Evolutionary conservation across 1,284 basidiomycete genomes (phyloP), one percentile per base, ranked within the genome.

Genomic region (Pseudozyma sp.): DNA sequence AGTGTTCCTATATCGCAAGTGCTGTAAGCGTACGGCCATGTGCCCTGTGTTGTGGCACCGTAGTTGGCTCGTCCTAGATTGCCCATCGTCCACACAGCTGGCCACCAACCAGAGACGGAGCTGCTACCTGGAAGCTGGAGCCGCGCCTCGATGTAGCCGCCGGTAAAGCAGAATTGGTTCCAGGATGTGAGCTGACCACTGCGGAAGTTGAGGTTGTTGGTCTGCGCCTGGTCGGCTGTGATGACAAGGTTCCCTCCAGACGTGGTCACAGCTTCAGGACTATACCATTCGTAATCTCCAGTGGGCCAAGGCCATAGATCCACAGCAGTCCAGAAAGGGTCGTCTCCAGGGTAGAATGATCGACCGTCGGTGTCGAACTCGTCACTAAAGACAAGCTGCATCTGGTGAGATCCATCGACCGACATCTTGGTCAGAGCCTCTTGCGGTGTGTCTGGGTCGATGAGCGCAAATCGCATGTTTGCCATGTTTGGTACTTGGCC

Each of bases 101-200:
- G 92, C 92, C 92, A 93, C 71, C 78, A 81, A 6, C 87, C 87
- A n/a, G 85, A 80, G 7, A 85, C 81, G 59, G 88, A 88, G 79
- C 89, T 90, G 16, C 86, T 86, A 0, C 95, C 96, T 0, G 96
- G 95, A 9, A 97, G 87, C n/a, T 89, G 89, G n/a, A 95, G 90
- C 5, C 76, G 64, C 3, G 59, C 89, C 84, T 95, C 93, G 60
- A 97, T 88, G 83, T 94, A 94, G 1, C 94, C 95, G 0, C 93
- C 93, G 3, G 92, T 96, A 86, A 96, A 97, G 86, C 95, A 97
- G 69, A 97, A 92, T 85, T 97, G 94, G 85, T 94, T 94, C 93
- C 93, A 88, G 0, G 85, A 84, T 59, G 86, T 86, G 12, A 88
- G 73, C 86, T 88, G 87, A 25, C 87, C 88, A 39, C 94, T 11